These are phyloP conservation scores for Pneumocystis oryctolagi DNA, from an alignment of 1,139 yeast species.

Conservation along the genomic window DNA sequence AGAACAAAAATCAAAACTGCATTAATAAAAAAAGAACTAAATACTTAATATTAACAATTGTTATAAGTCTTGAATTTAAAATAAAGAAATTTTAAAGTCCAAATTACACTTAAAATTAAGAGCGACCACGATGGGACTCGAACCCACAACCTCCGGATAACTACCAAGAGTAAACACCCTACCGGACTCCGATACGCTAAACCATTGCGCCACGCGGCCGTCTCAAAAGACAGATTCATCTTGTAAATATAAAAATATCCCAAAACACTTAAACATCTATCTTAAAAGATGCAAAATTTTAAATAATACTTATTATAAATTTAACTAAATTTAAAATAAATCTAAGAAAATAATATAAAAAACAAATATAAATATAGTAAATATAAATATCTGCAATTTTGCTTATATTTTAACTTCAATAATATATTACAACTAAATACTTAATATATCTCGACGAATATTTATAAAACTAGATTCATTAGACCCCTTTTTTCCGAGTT, in stretches of 20 bases:
- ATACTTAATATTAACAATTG: background rate
- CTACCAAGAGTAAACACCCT: background rate
- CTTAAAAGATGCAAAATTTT: background rate
- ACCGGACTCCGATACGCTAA: conserved; percentile 1
- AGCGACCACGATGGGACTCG: conserved; percentile 1
- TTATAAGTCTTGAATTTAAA: background rate
- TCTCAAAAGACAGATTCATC: background rate
- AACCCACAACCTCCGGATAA: conserved; percentile 1
- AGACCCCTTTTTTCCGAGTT: background rate
- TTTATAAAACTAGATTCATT: background rate
- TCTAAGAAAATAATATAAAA: background rate
- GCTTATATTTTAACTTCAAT: background rate
- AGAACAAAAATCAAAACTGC: background rate
- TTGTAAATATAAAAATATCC: background rate
- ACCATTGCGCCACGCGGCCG: conserved; percentile 1
- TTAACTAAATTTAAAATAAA: background rate
- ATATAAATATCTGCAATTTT: background rate
- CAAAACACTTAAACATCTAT: too few species aligned
- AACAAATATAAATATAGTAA: background rate
- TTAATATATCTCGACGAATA: background rate
- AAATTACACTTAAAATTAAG: background rate
- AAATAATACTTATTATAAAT: background rate
- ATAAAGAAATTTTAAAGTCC: background rate
- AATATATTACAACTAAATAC: background rate
- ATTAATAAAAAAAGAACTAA: background rate